Base-by-base conservation (phyloP, 2,329 filamentous ascomycete genomes). In the Aureobasidium sp. region DNA sequence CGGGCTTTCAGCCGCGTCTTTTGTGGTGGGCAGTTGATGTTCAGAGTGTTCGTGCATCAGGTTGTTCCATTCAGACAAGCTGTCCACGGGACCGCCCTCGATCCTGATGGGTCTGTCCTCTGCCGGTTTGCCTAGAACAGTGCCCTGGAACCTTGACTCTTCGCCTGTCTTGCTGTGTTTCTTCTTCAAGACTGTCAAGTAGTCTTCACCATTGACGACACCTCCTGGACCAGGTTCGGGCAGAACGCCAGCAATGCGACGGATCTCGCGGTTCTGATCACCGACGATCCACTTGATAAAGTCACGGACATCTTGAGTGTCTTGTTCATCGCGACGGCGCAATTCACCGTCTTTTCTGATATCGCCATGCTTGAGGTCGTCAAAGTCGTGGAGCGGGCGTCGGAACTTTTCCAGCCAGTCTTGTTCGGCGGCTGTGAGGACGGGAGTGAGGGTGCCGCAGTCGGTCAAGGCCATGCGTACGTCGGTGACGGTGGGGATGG, bases 131-230 rank as follows among this genome's bases (percentile, higher is more conserved):
- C 91, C 91, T 10, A 97, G 75, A 0, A 93, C 79, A 0, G 91
- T 95, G 25, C 88, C 89, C 60, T 85, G 81, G 67, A 89, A 95
- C 63, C 91, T 85, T 8, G 85, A 84, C 64, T 95, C 90, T 63
- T 94, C 89, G 57, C 86, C 88, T 1, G 86, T 87, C 62, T 93
- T 94, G 71, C 85, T 90, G 68, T 95, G 88, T 65, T 94, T 95
- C 71, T 90, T 93, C 70, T 95, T 96, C 37, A 97, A 73, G 4
- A 83, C 68, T 17, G 68, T 74, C 48, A 77, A 56, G 56, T 74
- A 76, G 56, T 76, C 74, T 59, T 76, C 73, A 63, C 66, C 14
- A n/a, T 57, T 72, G 34, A 77, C 72, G 58, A 78, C 73, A 14
- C 75, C 76, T 11, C 72, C 70, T 60, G 77, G 71, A 24, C 66